These are phyloP conservation scores for Dichomitus squalens DNA, from an alignment of 1,284 basidiomycete genomes.

Conservation along the genomic window DNA sequence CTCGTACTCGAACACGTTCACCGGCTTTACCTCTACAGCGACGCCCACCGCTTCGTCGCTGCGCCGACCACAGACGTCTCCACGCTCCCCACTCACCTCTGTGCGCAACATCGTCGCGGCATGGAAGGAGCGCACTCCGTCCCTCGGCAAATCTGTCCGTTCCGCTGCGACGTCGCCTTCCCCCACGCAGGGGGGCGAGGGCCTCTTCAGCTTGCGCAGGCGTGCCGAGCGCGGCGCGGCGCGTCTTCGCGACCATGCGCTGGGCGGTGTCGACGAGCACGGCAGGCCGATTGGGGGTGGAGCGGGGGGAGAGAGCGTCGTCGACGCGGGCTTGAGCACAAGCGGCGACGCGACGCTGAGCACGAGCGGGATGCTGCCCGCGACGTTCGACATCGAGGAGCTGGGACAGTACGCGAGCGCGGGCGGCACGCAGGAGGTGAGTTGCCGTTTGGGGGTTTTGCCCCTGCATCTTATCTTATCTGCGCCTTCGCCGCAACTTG, in stretches of 20 bases:
- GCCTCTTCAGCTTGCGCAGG: slow-evolving; percentile 65
- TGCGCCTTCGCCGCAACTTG: slow-evolving; percentile 8
- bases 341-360: slow-evolving; percentile 33
- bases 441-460: slow-evolving; percentile 28
- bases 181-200: slow-evolving; percentile 41
- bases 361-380: slow-evolving; percentile 40
- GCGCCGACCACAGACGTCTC: slow-evolving; percentile 59
- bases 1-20: slow-evolving; percentile 34
- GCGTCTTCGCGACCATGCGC: slow-evolving; percentile 38
- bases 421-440: slow-evolving; percentile 44
- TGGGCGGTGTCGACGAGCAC: slow-evolving; percentile 12
- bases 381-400: slow-evolving; percentile 49
- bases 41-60: slow-evolving; percentile 37
- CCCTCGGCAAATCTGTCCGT: slow-evolving; percentile 35
- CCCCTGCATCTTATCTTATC: slow-evolving; percentile 13
- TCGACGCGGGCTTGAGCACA: slow-evolving; percentile 20
- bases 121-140: slow-evolving; percentile 73
- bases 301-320: slow-evolving; percentile 4
- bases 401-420: slow-evolving; percentile 43
- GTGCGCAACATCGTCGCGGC: slow-evolving; percentile 79
- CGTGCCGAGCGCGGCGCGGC: slow-evolving; percentile 51
- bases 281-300: slow-evolving; percentile 11
- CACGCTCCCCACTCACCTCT: slow-evolving; percentile 67
- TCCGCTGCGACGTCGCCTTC: slow-evolving; percentile 37
- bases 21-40: slow-evolving; percentile 36